A percentile compares a stretch with the other conserved stretches of the same genome.
Evolutionary conservation across 345 rosid genomes (phyloP).

Genomic region (Eucalyptus fibrosa): DNA sequence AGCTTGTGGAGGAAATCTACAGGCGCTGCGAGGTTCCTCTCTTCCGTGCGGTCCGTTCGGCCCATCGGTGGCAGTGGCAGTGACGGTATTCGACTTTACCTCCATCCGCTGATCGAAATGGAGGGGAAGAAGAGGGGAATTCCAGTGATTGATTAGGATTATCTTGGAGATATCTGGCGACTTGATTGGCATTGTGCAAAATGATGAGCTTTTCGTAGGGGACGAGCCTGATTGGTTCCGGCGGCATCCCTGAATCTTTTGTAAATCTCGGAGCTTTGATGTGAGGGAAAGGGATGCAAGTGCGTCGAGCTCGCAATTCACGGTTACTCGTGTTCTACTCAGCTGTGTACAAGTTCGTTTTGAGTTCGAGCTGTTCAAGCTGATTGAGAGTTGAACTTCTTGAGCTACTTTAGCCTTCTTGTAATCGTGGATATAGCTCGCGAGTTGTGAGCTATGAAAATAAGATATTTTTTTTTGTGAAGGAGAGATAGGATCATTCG

Average conservation of each 20-base stretch:
- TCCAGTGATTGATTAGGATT: not conserved
- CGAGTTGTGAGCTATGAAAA: not conserved
- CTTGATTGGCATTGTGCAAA: not conserved
- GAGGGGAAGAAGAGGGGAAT: not conserved
- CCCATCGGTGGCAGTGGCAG: not conserved
- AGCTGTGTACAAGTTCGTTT: not conserved
- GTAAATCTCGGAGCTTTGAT: not conserved
- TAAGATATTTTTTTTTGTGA: not conserved
- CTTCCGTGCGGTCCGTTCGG: not conserved
- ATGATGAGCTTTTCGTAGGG: not conserved
- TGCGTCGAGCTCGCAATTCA: fast-evolving
- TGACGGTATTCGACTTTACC: not conserved
- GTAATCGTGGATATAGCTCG: fast-evolving
- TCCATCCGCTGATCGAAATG: not conserved
- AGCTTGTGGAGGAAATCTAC: not conserved
- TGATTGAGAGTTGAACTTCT: not conserved
- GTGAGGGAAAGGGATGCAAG: not conserved
- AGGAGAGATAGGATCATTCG: not conserved
- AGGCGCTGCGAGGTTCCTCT: not conserved
- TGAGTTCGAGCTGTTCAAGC: fast-evolving
- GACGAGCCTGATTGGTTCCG: not conserved
- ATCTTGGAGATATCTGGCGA: not conserved
- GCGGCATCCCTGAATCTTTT: not conserved
- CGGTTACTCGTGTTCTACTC: not conserved
- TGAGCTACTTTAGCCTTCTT: not conserved